Evolutionary conservation across 2,329 filamentous ascomycete species (phyloP).

Genomic region (Aspergillus neotritici): DNA sequence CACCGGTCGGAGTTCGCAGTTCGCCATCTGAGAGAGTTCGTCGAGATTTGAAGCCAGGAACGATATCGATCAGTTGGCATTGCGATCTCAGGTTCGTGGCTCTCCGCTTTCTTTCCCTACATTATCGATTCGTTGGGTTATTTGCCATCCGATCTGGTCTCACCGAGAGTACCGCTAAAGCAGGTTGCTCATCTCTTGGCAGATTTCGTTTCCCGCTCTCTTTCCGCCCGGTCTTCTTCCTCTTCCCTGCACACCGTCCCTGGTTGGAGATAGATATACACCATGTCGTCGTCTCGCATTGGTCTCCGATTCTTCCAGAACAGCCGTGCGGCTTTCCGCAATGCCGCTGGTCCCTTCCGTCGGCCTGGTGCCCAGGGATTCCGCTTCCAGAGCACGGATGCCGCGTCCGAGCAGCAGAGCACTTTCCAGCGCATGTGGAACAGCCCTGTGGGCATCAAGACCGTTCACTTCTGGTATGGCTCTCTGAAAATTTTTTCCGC

Average conservation of each 20-base stretch:
- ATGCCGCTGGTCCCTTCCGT: slow-evolving; percentile 52
- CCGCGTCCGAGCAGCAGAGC: slow-evolving; percentile 41
- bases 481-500: slow-evolving; percentile 1
- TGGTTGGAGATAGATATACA: too few relatives aligned
- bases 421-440: slow-evolving; percentile 74
- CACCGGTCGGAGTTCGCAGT: too few relatives aligned
- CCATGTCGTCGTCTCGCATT: slow-evolving; percentile 51
- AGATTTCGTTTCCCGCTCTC: slow-evolving; percentile 4
- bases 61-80: too few relatives aligned
- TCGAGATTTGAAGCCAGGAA: too few relatives aligned
- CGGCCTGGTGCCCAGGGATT: slow-evolving; percentile 46
- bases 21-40: too few relatives aligned
- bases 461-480: slow-evolving; percentile 91
- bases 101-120: too few relatives aligned
- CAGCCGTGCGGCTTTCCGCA: slow-evolving; percentile 46
- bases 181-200: too few relatives aligned
- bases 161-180: too few relatives aligned
- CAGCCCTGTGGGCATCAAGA: slow-evolving; percentile 77
- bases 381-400: slow-evolving; percentile 66
- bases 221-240: slow-evolving; percentile 9
- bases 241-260: slow-evolving; percentile 8
- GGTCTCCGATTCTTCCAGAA: slow-evolving; percentile 54
- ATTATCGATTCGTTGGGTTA: too few relatives aligned
- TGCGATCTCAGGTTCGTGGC: too few relatives aligned
- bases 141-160: too few relatives aligned